Evolutionary conservation across 2,329 filamentous ascomycete genomes (phyloP).

Genomic region (Hypocrella siamensis): DNA sequence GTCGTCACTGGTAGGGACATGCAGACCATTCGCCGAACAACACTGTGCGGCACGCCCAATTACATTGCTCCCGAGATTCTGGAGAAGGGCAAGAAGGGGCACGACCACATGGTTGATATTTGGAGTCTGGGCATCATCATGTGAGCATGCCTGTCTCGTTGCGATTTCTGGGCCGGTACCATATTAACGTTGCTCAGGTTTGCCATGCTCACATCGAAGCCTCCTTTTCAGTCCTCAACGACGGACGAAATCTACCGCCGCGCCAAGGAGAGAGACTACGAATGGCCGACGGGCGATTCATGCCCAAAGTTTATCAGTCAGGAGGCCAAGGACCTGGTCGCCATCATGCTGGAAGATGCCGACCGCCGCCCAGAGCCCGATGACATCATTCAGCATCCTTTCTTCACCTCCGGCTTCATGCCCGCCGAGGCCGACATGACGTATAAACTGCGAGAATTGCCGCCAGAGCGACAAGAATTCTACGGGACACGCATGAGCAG

Average conservation of each 20-base stretch:
- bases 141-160: conserved; percentile 28
- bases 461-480: conserved; percentile 43
- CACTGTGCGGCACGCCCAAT: conserved; percentile 91
- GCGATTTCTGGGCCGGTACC: too few relatives aligned
- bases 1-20: conserved; percentile 84
- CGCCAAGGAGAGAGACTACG: conserved; percentile 57
- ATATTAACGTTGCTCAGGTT: conserved; percentile 39
- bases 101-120: conserved; percentile 95
- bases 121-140: conserved; percentile 98
- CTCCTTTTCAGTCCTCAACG: conserved; percentile 86
- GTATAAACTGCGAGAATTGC: conserved; percentile 36
- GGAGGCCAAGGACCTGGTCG: conserved; percentile 65
- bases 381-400: conserved; percentile 61
- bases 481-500: conserved; percentile 31
- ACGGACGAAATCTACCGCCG: conserved; percentile 73
- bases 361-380: conserved; percentile 63
- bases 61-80: conserved; percentile 96
- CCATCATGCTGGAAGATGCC: conserved; percentile 59
- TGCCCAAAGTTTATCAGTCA: conserved; percentile 55
- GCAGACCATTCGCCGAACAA: conserved; percentile 70
- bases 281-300: conserved; percentile 56
- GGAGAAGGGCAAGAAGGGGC: conserved; percentile 83
- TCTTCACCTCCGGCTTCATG: conserved; percentile 65
- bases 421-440: conserved; percentile 46
- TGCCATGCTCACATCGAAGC: conserved; percentile 90